Base-by-base conservation (phyloP, 257 asterid genomes). In the Nicotiana noctiflora region DNA sequence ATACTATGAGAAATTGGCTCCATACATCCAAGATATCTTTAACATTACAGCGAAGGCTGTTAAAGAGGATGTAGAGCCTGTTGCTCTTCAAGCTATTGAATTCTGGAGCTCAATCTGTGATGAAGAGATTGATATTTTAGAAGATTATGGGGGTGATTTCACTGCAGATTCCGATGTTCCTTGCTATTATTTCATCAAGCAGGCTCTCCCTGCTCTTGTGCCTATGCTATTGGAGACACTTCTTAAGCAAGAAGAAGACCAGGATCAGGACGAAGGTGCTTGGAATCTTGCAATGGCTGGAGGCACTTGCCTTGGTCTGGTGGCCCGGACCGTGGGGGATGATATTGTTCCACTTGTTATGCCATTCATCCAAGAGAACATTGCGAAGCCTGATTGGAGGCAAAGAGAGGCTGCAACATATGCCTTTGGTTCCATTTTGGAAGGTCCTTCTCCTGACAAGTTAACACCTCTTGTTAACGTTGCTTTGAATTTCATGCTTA, bases 251-350 rank as follows among this genome's bases (percentile, higher is more conserved):
- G 97, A 92, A 82, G 97, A 92, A 77, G 97, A 90, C 75, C 97
- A 92, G 83, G 97, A 92, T 83, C 95, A 90, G 86, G 97, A 92
- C 64, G 97, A 92, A 84, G 97, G 95, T 80, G 93, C 91, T 65
- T 92, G 97, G 97, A 92, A 92, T 87, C 89, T 92, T 80, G 93
- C 97, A 64, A 92, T 92, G 97, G 97, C 97, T 81, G 97, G 97
- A 64, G 97, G 97, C 40, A 92, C 97, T 8, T 92, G 97, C 89
- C 93, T 92, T 82, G 97, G 97, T 34, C 86, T 92, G 88, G 96
- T 92, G 53, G 92, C 95, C 37, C 89, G 96, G n/a, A 90, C 95
- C 11, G 95, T 92, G 8, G 97, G 97, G 2, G 97, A 92, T 80
- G 97, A 90, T 65, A 87, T 92, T 80, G 97, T 92, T 55, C 95